Percentiles rank a stretch among this genome's conserved stretches.
Evolutionary conservation across 2,329 filamentous ascomycete species (phyloP).

Genomic region (Triangularia verruculosa): DNA sequence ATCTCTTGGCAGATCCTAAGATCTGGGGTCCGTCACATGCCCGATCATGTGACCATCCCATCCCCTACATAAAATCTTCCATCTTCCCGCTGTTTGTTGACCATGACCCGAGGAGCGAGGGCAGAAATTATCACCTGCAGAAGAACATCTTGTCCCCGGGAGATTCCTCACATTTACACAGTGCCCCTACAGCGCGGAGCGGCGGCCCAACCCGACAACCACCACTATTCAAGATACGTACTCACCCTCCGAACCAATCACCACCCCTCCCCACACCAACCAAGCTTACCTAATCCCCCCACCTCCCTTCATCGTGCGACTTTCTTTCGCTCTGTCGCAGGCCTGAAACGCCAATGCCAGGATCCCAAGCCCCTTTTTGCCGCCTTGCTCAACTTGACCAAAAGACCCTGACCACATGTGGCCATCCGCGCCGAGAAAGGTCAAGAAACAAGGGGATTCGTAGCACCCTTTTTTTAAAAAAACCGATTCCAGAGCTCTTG

Average conservation of each 20-base stretch:
- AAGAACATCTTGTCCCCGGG: background rate
- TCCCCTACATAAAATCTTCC: background rate
- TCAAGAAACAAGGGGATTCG: background rate
- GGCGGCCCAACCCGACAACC: background rate
- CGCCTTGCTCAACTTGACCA: background rate
- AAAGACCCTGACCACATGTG: constrained; percentile 6
- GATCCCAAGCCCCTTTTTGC: constrained; percentile 12
- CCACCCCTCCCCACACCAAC: background rate
- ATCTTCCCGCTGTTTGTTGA: background rate
- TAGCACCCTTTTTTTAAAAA: background rate
- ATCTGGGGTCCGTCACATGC: constrained; percentile 4
- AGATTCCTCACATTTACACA: background rate
- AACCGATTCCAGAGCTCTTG: constrained; percentile 8
- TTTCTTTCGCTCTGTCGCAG: constrained; percentile 37
- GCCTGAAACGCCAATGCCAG: constrained; percentile 41
- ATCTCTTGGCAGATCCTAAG: background rate
- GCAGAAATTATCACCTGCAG: background rate
- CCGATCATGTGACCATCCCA: background rate
- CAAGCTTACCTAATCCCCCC: constrained; percentile 26
- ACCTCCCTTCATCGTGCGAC: constrained; percentile 32
- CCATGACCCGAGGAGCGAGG: background rate
- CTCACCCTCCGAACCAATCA: constrained; percentile 14
- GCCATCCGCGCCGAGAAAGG: background rate
- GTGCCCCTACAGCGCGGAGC: background rate
- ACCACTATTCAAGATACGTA: too few species aligned